Evolutionary conservation across 495 filamentous ascomycete species (phyloP), one percentile per base, ranked within the genome.

Genomic region (Arthonia radiata): DNA sequence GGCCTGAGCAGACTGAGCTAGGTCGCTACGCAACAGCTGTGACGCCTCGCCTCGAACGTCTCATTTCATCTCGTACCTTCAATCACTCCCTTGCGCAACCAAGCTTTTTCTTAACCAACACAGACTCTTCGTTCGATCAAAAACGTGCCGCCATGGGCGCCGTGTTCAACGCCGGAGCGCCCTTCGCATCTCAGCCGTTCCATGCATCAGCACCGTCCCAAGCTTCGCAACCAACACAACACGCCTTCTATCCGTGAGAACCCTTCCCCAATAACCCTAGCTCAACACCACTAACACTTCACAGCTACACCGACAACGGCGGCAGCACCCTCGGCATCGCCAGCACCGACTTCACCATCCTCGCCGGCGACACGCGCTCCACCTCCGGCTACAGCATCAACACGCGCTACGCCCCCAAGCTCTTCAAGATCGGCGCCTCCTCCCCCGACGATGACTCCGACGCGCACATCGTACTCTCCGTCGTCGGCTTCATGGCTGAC

Each of bases 331-430:
- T 97, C 31, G 86, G 86, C 42, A 94, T 97, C 48, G 68, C 75
- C 18, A 86, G 86, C 38, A 67, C 69, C 43, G 73, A 86, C 53
- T 97, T 94, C 58, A 60, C 80, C 30, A 82, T 97, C 49, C 61
- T 97, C 44, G 86, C 86, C 24, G 86, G 86, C 48, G 86, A 97
- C 53, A 97, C 86, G 31, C 76, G 86, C 37, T 72, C 75, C 31
- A 91, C 83, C 24, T 68, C 71, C 22, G 86, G 86, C 45, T 97
- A 94, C 67, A 94, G 74, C 59, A 97, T 97, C 65, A 91, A 94
- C 58, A 78, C 81, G 15, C 74, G 86, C 27, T 80, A 73, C 54
- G 62, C 73, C 18, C 83, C 81, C 18, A 97, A 97, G 49, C 72
- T 97, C 21, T 94, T 89, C 66, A 78, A 73, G 52, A 90, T 97